phyloP scores from a whole-genome alignment of 768 basidiomycete genomes.

The Cystobasidium tubakii region DNA sequence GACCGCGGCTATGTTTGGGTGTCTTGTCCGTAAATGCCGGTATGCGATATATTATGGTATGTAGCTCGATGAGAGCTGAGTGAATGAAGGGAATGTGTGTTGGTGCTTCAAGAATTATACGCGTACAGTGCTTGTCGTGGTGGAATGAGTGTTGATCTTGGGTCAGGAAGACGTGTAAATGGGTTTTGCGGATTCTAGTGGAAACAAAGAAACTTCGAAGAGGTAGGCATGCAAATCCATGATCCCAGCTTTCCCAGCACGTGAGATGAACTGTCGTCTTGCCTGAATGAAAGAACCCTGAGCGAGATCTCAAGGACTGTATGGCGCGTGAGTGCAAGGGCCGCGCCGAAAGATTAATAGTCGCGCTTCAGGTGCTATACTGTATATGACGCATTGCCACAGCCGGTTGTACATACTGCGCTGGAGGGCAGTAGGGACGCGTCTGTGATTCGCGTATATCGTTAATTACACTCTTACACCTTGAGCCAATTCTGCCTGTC shows the following conservation, averaged over 20 bases:
- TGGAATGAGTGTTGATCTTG: background rate
- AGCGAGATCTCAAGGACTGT: too few species aligned
- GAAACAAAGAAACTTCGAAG: background rate
- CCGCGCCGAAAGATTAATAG: too few species aligned
- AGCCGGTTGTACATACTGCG: too few species aligned
- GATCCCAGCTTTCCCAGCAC: background rate
- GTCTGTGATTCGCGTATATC: too few species aligned
- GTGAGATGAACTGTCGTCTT: too few species aligned
- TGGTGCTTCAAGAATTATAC: background rate
- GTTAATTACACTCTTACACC: too few species aligned
- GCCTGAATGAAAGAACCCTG: too few species aligned
- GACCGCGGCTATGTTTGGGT: background rate
- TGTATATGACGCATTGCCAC: too few species aligned
- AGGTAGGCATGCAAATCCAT: background rate
- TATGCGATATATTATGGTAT: background rate
- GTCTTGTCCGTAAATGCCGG: background rate
- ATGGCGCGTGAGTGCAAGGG: too few species aligned
- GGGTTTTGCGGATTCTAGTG: background rate
- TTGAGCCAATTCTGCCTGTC: too few species aligned
- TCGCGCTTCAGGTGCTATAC: too few species aligned
- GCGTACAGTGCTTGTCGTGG: constrained; percentile 1
- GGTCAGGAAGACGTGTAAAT: background rate
- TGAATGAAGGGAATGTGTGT: constrained; percentile 2
- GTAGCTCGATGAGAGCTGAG: background rate
- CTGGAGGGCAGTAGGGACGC: too few species aligned